phyloP scores from a whole-genome alignment of 164 flowering plant species.

The Buxus sempervirens region DNA sequence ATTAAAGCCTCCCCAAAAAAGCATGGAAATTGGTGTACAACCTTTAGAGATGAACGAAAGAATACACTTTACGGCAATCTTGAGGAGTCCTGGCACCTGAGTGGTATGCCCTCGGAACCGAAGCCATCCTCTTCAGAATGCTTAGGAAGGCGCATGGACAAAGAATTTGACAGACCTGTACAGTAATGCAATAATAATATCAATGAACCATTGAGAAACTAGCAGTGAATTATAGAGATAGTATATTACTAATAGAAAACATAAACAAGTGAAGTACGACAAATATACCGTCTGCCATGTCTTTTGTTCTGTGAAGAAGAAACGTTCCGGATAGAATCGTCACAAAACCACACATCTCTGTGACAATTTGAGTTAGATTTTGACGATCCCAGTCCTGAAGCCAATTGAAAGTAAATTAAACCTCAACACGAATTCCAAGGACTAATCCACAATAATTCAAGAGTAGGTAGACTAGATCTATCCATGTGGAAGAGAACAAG shows the following conservation, averaged over 20 bases:
- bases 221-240: no score
- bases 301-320: slow-evolving; percentile 77
- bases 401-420: not conserved
- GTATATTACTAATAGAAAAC: not conserved
- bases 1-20: slow-evolving; percentile 2
- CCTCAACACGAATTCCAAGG: not conserved
- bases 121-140: slow-evolving; percentile 37
- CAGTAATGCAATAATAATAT: not conserved
- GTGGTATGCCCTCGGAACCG: slow-evolving; percentile 40
- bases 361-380: slow-evolving; percentile 61
- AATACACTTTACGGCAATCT: slow-evolving; percentile 12
- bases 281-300: slow-evolving; percentile 53
- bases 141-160: slow-evolving; percentile 28
- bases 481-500: no score
- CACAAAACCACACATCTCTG: slow-evolving; percentile 73
- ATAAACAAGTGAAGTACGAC: not conserved
- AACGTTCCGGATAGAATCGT: slow-evolving; percentile 74
- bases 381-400: slow-evolving; percentile 79
- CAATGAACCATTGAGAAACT: not conserved
- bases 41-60: not conserved
- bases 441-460: no score
- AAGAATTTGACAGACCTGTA: slow-evolving; percentile 20
- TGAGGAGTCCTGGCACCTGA: slow-evolving; percentile 33
- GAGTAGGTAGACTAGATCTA: no score
- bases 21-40: not conserved